Base-by-base conservation (phyloP, 1,139 yeast genomes). In the Pichia sp. region DNA sequence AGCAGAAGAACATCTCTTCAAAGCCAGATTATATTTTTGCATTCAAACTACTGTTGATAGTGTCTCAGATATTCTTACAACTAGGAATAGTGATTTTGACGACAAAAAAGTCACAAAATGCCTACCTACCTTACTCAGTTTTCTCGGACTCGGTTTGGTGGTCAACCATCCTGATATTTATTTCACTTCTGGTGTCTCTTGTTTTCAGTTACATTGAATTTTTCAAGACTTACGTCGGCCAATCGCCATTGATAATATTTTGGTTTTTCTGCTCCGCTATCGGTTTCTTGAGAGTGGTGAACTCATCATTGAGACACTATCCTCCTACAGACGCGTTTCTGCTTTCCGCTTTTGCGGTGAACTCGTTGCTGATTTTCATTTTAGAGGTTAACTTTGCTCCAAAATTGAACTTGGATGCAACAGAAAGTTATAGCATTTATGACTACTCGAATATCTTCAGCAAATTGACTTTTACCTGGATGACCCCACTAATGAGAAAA, bases 391-490 rank as follows among this genome's bases (percentile, higher is more conserved):
- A 73, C 41, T 65, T 58, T 71, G 85, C 75, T 61, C 82, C 68
- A 51, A 60, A 59, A 40, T 56, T 61, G 16, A 69, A 76, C 17
- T 68, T 71, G 55, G 76, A 75, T 51, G 73, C 75, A n/a, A 65
- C 75, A 3, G 68, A 71, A 69, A 78, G 55, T 20, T 52, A 70
- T 51, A 81, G 78, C 60, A 96, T 97, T 3, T 84, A 80, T 60
- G 98, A 92, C 64, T 73, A 73, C 41, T 96, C 99, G 12, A 87
- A 92, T 66, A 73, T 91, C 29, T 91, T 92, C 65, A 83, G 95
- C 17, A 78, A 81, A 58, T 75, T 95, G 56, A 84, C 95, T 0
- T 93, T 93, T 69, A 75, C 83, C 46, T 93, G 99, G 99, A 87
- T 93, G 95, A 82, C 92, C 2, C 88, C 85, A 5, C 75, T 93